Conservation (phyloP, 2,329 filamentous ascomycete genomes). For the Fusarium drepaniforme region DNA sequence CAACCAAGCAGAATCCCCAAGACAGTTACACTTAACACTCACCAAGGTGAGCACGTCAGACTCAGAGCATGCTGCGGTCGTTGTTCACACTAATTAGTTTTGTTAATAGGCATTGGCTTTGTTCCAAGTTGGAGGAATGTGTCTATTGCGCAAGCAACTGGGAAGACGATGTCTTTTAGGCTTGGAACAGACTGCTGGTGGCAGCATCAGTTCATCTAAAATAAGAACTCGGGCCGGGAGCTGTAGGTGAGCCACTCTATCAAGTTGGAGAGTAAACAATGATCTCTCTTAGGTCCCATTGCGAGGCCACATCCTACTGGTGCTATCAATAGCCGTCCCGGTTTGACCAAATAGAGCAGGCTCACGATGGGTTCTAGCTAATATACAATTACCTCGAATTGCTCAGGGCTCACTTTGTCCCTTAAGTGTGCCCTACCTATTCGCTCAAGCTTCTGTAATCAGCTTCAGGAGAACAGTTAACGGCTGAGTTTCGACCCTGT, state of each 20-base stretch:
- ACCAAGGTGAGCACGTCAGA: background rate
- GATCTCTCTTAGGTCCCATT: too few species aligned
- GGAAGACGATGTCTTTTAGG: background rate
- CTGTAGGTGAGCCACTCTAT: background rate
- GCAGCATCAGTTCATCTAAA: background rate
- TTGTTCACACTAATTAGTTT: background rate
- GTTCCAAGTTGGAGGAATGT: background rate
- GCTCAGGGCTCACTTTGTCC: background rate
- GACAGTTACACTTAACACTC: background rate
- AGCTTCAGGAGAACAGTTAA: background rate
- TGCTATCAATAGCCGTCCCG: background rate
- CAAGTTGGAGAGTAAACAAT: background rate
- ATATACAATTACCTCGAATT: background rate
- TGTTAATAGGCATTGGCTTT: background rate
- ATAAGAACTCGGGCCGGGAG: background rate
- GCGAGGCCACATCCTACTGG: background rate
- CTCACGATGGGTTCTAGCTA: background rate
- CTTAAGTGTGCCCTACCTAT: too few species aligned
- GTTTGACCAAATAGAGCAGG: background rate
- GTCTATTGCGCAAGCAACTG: background rate
- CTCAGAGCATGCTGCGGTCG: background rate
- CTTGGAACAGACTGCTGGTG: background rate
- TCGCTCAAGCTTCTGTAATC: rapidly evolving
- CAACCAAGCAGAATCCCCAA: background rate
- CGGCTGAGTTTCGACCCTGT: background rate